Percentiles rank a stretch among this genome's conserved stretches.
Conservation (phyloP, 2,329 filamentous ascomycete species). For the Alternaria sp. region DNA sequence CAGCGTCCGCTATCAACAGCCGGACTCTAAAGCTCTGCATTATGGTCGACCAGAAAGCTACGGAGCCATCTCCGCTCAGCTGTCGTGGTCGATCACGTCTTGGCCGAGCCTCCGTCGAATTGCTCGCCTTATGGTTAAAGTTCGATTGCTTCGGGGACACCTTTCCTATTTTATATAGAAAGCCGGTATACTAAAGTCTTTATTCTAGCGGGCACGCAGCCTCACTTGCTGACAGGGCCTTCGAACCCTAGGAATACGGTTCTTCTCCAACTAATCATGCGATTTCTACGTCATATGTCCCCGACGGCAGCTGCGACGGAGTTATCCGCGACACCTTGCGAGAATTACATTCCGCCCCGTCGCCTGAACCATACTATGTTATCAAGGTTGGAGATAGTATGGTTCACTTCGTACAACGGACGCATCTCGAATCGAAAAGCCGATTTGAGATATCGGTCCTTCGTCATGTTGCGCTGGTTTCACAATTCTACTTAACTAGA, state of each 20-base stretch:
- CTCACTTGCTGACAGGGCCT: neutral
- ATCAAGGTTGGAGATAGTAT: neutral
- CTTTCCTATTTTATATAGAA: neutral
- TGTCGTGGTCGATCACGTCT: neutral
- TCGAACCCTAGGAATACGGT: neutral
- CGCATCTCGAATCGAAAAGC: neutral
- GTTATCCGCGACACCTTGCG: neutral
- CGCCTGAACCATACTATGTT: neutral
- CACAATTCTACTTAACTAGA: neutral
- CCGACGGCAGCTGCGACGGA: neutral
- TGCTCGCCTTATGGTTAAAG: conserved; percentile 4
- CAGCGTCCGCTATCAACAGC: conserved; percentile 6
- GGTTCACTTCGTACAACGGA: neutral
- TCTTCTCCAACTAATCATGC: neutral
- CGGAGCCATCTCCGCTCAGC: conserved; percentile 1
- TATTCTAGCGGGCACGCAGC: neutral
- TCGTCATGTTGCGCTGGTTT: neutral
- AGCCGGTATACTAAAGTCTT: neutral
- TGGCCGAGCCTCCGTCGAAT: neutral
- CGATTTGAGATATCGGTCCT: neutral
- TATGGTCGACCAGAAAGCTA: neutral
- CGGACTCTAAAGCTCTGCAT: neutral
- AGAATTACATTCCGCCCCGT: neutral
- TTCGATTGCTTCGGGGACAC: neutral
- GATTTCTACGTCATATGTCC: neutral